These are phyloP conservation scores for Candida nonsorbophila DNA, from an alignment of 805 yeast species.

Conservation along the genomic window DNA sequence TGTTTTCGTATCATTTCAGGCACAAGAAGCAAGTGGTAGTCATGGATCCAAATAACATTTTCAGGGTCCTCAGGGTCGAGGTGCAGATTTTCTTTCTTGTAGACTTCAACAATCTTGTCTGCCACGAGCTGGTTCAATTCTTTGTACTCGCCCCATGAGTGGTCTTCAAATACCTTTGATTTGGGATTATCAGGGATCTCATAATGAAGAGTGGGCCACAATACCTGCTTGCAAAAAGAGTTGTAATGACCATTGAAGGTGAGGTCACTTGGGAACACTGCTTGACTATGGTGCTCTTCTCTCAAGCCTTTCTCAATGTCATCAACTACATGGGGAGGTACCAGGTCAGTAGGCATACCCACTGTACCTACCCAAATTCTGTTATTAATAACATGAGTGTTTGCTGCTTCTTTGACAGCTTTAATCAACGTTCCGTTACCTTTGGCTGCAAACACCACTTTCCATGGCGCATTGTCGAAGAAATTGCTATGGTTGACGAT, in stretches of 20 bases:
- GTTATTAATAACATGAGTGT: slow-evolving; percentile 28
- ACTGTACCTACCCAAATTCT: slow-evolving; percentile 82
- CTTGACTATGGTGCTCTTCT: slow-evolving; percentile 49
- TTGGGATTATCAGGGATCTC: slow-evolving; percentile 95
- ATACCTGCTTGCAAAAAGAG: slow-evolving; percentile 86
- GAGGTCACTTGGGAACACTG: slow-evolving; percentile 70
- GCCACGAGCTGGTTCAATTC: slow-evolving; percentile 75
- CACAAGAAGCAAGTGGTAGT: slow-evolving; percentile 82
- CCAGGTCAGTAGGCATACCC: slow-evolving; percentile 85
- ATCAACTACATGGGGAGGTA: slow-evolving; percentile 51
- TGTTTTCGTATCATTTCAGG: slow-evolving; percentile 76
- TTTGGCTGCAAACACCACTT: slow-evolving; percentile 56
- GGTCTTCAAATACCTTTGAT: slow-evolving; percentile 91
- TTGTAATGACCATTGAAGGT: slow-evolving; percentile 88
- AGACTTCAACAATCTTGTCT: slow-evolving; percentile 59
- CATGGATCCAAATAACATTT: slow-evolving; percentile 89
- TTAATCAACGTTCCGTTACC: slow-evolving; percentile 90
- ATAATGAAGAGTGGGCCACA: slow-evolving; percentile 94
- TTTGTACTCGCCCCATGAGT: slow-evolving; percentile 85
- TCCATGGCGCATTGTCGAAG: slow-evolving; percentile 66
- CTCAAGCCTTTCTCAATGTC: slow-evolving; percentile 47
- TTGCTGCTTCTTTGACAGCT: slow-evolving; percentile 62
- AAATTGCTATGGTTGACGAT: slow-evolving; percentile 38
- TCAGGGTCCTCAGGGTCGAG: slow-evolving; percentile 33
- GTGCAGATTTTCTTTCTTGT: slow-evolving; percentile 48